These are phyloP conservation scores for Trichoderma reesei DNA, from an alignment of 495 filamentous ascomycete genomes.

Conservation along the genomic window DNA sequence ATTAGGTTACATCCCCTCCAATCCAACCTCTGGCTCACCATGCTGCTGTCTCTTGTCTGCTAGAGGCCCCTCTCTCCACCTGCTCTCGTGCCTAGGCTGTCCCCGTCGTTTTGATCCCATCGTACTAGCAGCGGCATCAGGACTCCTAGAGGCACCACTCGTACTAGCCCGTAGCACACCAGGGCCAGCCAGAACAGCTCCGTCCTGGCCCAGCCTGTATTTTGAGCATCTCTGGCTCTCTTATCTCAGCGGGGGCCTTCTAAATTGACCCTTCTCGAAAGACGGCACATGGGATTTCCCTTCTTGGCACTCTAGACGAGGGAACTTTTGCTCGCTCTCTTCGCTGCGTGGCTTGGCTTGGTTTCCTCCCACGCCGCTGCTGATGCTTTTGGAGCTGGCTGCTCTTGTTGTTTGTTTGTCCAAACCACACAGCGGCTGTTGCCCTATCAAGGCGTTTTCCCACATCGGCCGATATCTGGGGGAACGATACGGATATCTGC, in stretches of 20 bases:
- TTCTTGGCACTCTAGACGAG: not conserved
- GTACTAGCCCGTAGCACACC: not conserved
- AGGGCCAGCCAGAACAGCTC: not conserved
- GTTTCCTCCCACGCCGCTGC: not conserved
- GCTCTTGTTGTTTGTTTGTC: not conserved
- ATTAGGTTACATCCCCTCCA: conserved; percentile 7
- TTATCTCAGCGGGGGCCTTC: conserved; percentile 8
- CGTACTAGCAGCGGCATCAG: not conserved
- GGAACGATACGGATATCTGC: conserved; percentile 11
- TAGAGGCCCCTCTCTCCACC: not conserved
- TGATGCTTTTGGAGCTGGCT: not conserved
- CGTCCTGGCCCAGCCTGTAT: not conserved
- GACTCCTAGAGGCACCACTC: not conserved
- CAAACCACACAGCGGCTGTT: not conserved
- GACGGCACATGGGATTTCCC: conserved; percentile 7
- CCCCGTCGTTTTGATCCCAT: not conserved
- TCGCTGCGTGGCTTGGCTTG: conserved; percentile 5
- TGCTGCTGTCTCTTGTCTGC: not conserved
- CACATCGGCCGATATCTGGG: conserved; percentile 12
- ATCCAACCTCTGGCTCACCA: not conserved
- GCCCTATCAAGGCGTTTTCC: conserved; percentile 9
- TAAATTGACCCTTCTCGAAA: conserved; percentile 1
- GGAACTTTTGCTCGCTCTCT: conserved; percentile 7
- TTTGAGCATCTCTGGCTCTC: not conserved
- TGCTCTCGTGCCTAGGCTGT: conserved; percentile 5